Evolutionary conservation across 306 rosid genomes (phyloP).

Genomic region (Glycine tomentella): DNA sequence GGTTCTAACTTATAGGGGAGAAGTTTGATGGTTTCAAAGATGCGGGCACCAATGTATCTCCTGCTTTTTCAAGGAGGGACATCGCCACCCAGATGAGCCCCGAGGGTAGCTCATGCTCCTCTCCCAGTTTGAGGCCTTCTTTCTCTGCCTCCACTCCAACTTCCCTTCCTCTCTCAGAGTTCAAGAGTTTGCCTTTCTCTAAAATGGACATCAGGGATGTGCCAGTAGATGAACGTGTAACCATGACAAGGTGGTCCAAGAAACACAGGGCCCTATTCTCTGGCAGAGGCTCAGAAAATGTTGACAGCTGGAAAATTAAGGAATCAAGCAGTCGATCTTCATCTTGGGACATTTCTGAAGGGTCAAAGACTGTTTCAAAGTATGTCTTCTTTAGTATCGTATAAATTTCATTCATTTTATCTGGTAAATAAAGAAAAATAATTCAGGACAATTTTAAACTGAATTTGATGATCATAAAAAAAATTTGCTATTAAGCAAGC

Average conservation of each 20-base stretch:
- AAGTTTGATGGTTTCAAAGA: slow-evolving; percentile 71
- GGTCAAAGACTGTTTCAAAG: slow-evolving; percentile 71
- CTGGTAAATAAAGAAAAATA: slow-evolving; percentile 21
- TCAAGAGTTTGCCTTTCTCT: slow-evolving; percentile 61
- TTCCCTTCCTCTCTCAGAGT: slow-evolving; percentile 59
- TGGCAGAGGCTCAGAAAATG: slow-evolving; percentile 73
- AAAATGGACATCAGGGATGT: slow-evolving; percentile 90
- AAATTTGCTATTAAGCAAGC: not conserved
- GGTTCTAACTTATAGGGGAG: slow-evolving; percentile 58
- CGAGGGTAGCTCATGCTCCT: slow-evolving; percentile 73
- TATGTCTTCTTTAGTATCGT: slow-evolving; percentile 51
- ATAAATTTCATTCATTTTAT: slow-evolving; percentile 26
- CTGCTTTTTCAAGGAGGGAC: slow-evolving; percentile 86
- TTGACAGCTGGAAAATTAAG: slow-evolving; percentile 72
- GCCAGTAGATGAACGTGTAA: slow-evolving; percentile 94
- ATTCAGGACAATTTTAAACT: slow-evolving; percentile 12
- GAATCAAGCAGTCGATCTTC: slow-evolving; percentile 62
- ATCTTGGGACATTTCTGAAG: slow-evolving; percentile 69
- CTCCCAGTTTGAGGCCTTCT: slow-evolving; percentile 66
- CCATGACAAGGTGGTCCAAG: slow-evolving; percentile 95
- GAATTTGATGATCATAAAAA: slow-evolving; percentile 11
- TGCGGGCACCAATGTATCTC: slow-evolving; percentile 71
- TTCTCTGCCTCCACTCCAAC: slow-evolving; percentile 69
- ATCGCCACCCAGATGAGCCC: slow-evolving; percentile 99
- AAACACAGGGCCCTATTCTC: slow-evolving; percentile 76